Evolutionary conservation across 116 monocot genomes (phyloP).

Genomic region (Zostera marina): DNA sequence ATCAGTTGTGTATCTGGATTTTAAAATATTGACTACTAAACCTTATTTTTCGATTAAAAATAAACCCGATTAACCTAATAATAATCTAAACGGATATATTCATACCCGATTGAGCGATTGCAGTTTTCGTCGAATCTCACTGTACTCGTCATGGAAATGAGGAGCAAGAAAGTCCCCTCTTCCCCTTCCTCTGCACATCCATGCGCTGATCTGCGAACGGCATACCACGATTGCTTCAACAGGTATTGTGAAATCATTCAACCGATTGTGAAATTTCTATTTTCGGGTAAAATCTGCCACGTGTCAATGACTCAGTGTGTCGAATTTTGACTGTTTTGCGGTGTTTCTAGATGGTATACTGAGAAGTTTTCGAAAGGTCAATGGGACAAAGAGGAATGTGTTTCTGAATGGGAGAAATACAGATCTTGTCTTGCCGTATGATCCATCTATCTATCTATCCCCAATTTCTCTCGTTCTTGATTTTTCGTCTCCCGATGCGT

Average conservation of each 20-base stretch:
- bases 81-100: too few relatives aligned
- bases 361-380: conserved; percentile 95
- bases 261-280: conserved; percentile 1
- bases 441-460: background rate
- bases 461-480: background rate
- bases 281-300: background rate
- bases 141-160: background rate
- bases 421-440: conserved; percentile 70
- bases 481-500: background rate
- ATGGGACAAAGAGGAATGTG: conserved; percentile 79
- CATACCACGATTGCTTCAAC: conserved; percentile 94
- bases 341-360: conserved; percentile 62
- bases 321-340: background rate
- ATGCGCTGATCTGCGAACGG: conserved; percentile 54
- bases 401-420: conserved; percentile 82
- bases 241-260: conserved; percentile 18
- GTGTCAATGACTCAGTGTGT: too few relatives aligned
- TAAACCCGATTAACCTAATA: too few relatives aligned
- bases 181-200: conserved; percentile 22
- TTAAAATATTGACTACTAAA: too few relatives aligned
- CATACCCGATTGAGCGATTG: too few relatives aligned
- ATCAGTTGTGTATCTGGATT: too few relatives aligned
- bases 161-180: conserved; percentile 2
- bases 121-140: too few relatives aligned
- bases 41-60: too few relatives aligned